Conservation (phyloP, 352 stramenopile species). For the Phytophthora podocarpi region DNA sequence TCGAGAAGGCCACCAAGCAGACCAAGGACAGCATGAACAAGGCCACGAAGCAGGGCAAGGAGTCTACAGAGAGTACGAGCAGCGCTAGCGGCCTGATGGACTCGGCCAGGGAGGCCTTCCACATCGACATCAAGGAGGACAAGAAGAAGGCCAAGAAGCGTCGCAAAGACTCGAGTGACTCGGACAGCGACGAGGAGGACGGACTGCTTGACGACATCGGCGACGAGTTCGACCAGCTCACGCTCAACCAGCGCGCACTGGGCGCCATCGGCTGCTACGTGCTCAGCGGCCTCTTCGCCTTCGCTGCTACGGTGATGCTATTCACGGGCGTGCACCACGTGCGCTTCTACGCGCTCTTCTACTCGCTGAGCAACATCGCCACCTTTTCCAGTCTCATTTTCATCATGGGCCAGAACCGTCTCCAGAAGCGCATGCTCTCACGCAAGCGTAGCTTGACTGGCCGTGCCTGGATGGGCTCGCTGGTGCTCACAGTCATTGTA, state of each 20-base stretch:
- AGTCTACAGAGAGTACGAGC: conserved; percentile 28
- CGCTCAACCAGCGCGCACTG: conserved; percentile 45
- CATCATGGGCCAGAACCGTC: conserved; percentile 46
- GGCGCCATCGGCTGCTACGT: conserved; percentile 43
- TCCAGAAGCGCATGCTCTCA: conserved; percentile 49
- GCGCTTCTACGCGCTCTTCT: conserved; percentile 49
- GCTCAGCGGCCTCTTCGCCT: conserved; percentile 41
- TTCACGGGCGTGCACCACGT: conserved; percentile 47
- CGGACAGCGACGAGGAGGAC: conserved; percentile 45
- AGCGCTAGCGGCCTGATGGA: conserved; percentile 20
- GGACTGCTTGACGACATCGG: conserved; percentile 43
- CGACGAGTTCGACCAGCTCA: conserved; percentile 44
- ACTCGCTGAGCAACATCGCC: conserved; percentile 49
- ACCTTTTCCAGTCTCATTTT: conserved; percentile 52
- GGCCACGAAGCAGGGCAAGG: conserved; percentile 25
- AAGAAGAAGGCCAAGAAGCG: conserved; percentile 35
- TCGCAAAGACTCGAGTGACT: conserved; percentile 42
- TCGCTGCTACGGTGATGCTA: conserved; percentile 41
- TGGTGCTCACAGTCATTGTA: conserved; percentile 48
- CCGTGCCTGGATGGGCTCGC: conserved; percentile 45
- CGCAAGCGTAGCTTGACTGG: conserved; percentile 38
- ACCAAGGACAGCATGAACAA: conserved; percentile 31
- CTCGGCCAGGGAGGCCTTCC: conserved; percentile 36
- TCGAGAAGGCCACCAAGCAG: conserved; percentile 31
- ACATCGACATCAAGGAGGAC: conserved; percentile 44